Conservation (phyloP, 1,284 basidiomycete genomes). For the Puccinia horiana region DNA sequence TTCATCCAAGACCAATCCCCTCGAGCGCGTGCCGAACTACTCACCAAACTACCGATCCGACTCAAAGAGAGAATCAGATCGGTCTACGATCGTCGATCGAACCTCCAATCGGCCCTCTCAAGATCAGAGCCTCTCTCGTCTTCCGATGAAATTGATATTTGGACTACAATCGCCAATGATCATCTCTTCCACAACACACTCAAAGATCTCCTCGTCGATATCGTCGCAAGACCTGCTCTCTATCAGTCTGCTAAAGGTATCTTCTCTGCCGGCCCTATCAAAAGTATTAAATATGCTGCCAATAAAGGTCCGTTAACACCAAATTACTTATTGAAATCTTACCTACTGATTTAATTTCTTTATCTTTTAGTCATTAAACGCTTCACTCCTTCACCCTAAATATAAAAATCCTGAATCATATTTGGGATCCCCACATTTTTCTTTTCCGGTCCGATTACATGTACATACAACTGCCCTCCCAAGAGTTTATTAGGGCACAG, state of each 20-base stretch:
- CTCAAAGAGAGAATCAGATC: conserved; percentile 34
- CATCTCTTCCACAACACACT: background rate
- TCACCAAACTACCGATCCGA: conserved; percentile 29
- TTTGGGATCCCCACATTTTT: too few species aligned
- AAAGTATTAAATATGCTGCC: conserved; percentile 73
- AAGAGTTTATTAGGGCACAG: too few species aligned
- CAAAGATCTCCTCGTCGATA: conserved; percentile 69
- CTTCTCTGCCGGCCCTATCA: conserved; percentile 75
- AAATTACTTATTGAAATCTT: background rate
- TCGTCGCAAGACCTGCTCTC: conserved; percentile 79
- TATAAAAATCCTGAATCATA: background rate
- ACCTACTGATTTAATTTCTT: background rate
- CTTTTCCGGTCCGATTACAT: too few species aligned
- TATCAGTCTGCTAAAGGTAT: conserved; percentile 83
- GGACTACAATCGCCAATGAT: conserved; percentile 15
- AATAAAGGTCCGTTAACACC: conserved; percentile 63
- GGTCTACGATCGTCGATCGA: conserved; percentile 35
- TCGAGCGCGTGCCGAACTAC: conserved; percentile 12
- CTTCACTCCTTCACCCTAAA: background rate
- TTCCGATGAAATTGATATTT: conserved; percentile 23
- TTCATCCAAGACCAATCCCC: conserved; percentile 30
- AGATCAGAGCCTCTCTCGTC: background rate
- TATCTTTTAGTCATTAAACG: background rate
- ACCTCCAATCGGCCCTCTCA: conserved; percentile 12
- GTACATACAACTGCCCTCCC: too few species aligned